Evolutionary conservation across 2,329 filamentous ascomycete genomes (phyloP), one percentile per base, ranked within the genome.

Genomic region (Phialocephala subalpina): DNA sequence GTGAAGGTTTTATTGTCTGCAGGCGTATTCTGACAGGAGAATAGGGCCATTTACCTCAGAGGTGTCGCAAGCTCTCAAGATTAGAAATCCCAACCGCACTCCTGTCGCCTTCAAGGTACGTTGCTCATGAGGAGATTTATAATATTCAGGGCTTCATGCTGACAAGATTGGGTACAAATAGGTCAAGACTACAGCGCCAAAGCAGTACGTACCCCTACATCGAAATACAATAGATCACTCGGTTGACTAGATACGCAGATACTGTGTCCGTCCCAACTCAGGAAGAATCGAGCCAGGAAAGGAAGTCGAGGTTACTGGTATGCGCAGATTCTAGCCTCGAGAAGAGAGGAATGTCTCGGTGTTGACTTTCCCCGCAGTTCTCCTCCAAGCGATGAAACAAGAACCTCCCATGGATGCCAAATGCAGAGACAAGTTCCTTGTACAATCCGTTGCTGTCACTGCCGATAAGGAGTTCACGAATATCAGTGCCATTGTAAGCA

Each of bases 121-220:
- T 65, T 38, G 35, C 53, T 67, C 53, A 36, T 40, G 29, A 0
- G 25, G 3, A 20, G 49, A 36, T 42, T 33, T 53, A 45, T 7
- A 1, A 36, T 35, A 33, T 60, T 27, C 14, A 27, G 36, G n/a
- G 29, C 40, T n/a, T 12, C 27, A 14, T 64, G 33, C 58, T 64
- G 40, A 63, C 25, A 25, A 38, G 53, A 11, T 53, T 27, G 53
- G 58, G 38, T 45, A 47, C 66, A 45, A 70, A 49, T 74, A 97
- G 94, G 96, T 99, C 81, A 99, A 99, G 89, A 99, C 96, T 58
- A 99, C 96, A 69, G 96, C 96, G 58, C 96, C 96, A 38, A 98
- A 98, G 83, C 96, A 98, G 95, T 99, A 92, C 77, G 91, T 12
- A 49, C 73, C 68, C 64, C 65, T 68, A 67, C 65, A 65, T 70